These are phyloP conservation scores for Aspergillus incahuasiensis DNA, from an alignment of 495 filamentous ascomycete species.

Conservation along the genomic window DNA sequence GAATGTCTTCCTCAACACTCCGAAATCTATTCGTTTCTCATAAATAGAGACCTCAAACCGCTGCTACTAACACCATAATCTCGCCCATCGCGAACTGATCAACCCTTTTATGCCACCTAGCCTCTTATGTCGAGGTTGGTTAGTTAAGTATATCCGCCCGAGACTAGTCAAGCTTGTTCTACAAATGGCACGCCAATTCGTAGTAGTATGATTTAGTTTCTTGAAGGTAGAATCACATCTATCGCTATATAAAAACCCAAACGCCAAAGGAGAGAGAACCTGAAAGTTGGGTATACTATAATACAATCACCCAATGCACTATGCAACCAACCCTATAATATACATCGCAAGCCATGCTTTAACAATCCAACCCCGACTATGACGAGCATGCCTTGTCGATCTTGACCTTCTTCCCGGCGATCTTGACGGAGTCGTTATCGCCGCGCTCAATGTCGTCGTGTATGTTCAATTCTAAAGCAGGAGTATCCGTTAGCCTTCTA, in stretches of 20 bases:
- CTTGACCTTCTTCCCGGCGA: conserved; percentile 42
- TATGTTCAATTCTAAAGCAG: conserved; percentile 66
- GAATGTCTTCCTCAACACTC: too few relatives aligned
- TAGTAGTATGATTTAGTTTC: neutral
- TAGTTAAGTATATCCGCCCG: too few relatives aligned
- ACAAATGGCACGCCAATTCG: neutral
- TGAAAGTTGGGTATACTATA: conserved; percentile 44
- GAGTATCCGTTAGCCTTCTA: neutral
- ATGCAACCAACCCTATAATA: neutral
- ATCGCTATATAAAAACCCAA: conserved; percentile 29
- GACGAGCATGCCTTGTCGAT: conserved; percentile 44
- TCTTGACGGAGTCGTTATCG: conserved; percentile 83
- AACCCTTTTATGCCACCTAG: too few relatives aligned
- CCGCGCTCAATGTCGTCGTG: conserved; percentile 87
- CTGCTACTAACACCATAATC: too few relatives aligned
- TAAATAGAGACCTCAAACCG: too few relatives aligned
- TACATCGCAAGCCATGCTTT: neutral
- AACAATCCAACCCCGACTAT: conserved; percentile 3
- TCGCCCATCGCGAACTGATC: too few relatives aligned
- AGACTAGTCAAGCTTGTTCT: too few relatives aligned
- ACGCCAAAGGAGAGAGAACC: conserved; percentile 26
- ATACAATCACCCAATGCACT: conserved; percentile 24
- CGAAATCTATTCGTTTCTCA: too few relatives aligned
- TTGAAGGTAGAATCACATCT: neutral
- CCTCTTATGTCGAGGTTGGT: too few relatives aligned